Conservation (phyloP, 2,329 filamentous ascomycete species). For the Aspergillus sp. region DNA sequence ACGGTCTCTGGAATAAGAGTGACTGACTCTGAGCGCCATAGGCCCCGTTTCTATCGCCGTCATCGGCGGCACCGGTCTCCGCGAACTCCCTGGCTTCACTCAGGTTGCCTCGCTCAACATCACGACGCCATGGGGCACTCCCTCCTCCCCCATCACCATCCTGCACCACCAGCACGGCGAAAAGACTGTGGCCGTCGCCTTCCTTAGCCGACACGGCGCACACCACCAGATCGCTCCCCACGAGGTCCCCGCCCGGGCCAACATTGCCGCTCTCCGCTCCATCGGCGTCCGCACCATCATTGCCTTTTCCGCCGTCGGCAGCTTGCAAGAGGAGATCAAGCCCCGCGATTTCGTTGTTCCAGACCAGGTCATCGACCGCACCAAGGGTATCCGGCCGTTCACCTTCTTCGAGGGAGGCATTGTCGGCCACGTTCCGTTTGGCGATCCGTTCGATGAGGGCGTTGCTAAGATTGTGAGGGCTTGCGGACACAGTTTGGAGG, state of each 20-base stretch:
- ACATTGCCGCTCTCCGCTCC: constrained; percentile 93
- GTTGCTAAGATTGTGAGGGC: constrained; percentile 76
- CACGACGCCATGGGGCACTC: constrained; percentile 84
- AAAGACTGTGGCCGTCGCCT: constrained; percentile 71
- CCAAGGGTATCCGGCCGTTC: constrained; percentile 90
- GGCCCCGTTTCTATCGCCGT: constrained; percentile 79
- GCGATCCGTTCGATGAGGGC: constrained; percentile 85
- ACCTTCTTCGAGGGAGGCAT: constrained; percentile 86
- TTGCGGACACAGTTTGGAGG: constrained; percentile 77
- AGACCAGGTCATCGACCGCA: constrained; percentile 96
- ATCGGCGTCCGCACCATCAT: constrained; percentile 90
- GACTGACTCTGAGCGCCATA: constrained; percentile 19
- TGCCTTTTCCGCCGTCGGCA: constrained; percentile 93
- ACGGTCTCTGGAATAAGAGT: not conserved
- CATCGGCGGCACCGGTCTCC: constrained; percentile 90
- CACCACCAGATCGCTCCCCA: constrained; percentile 91
- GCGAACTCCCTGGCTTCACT: constrained; percentile 82
- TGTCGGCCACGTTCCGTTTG: constrained; percentile 93
- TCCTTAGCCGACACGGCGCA: constrained; percentile 88
- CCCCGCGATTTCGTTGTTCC: constrained; percentile 96
- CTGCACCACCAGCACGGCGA: constrained; percentile 77
- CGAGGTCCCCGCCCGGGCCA: constrained; percentile 92
- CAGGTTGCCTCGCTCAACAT: constrained; percentile 79
- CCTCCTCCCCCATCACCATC: constrained; percentile 79
- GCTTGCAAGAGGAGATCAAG: constrained; percentile 87